Base-by-base conservation (phyloP, 2,329 filamentous ascomycete genomes). In the Fusarium caatingaense region DNA sequence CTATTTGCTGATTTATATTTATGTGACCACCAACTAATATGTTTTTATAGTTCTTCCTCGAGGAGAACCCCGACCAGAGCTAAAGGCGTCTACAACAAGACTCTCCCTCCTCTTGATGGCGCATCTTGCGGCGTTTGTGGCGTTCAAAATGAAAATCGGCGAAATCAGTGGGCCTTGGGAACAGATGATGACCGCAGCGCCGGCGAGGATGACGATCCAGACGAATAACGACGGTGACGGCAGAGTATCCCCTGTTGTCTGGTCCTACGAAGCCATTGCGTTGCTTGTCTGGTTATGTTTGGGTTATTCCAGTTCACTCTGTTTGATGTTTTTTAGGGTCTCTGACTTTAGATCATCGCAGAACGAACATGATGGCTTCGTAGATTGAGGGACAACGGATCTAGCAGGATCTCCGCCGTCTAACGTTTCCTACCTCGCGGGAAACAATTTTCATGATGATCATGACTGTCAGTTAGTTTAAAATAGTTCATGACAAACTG, bases 31-130 rank as follows among this genome's bases (percentile, higher is more conserved):
- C 27, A 64, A 74, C 72, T 62, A 46, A 74, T 47, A 49, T 27
- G n/a, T 54, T 6, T 41, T 18, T 25, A 44, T 63, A 93, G 91
- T 98, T 97, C 91, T 98, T 98, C 92, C 82, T 98, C 81, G 95
- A 98, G 81, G 94, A 98, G 78, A 78, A 78, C 61, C 77, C 79
- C 44, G 82, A 87, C 56, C 84, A 87, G 78, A 83, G 82, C 78
- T 85, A 85, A 88, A 86, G 80, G 79, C 82, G 78, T 74, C 66
- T 34, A 76, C 37, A 74, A 77, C 60, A 72, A 80, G 64, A 69
- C 72, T 60, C 72, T 77, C 66, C 76, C 79, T 77, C 72, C 77
- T 48, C 56, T 71, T 47, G 73, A 74, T 66, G 62, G 77, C 73
- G 74, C 72, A 74, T 76, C 63, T 78, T 76, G 77, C 66, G 84